Percentiles rank a stretch among this genome's conserved stretches.
These are phyloP conservation scores for Ormosia semicastrata DNA, from an alignment of 306 rosid species.

Conservation along the genomic window DNA sequence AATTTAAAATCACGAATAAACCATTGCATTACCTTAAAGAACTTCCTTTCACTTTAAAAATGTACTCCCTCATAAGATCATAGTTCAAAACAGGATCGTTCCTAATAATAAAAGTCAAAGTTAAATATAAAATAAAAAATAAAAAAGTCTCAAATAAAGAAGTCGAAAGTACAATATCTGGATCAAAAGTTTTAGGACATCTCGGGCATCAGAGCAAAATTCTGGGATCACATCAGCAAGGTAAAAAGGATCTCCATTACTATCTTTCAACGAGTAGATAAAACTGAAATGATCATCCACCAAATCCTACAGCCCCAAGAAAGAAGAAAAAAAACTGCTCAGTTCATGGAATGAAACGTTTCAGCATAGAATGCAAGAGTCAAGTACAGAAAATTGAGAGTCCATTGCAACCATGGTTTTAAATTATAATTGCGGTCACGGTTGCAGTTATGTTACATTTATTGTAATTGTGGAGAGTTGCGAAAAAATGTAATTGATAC, in stretches of 20 bases:
- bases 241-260: not conserved
- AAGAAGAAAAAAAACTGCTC: not conserved
- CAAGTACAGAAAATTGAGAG: not conserved
- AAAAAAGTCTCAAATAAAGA: not conserved
- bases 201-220: constrained; percentile 9
- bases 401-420: not conserved
- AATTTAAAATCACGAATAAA: not conserved
- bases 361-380: not conserved
- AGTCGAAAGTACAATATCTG: not conserved
- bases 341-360: not conserved
- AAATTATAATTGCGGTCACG: no score
- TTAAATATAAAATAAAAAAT: no score
- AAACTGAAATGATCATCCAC: constrained; percentile 23
- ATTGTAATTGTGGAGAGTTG: no score
- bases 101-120: not conserved
- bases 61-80: not conserved
- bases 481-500: no score
- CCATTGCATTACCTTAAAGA: constrained; percentile 7
- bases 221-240: not conserved
- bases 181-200: not conserved
- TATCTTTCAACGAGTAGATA: constrained; percentile 19
- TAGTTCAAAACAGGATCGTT: not conserved
- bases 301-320: constrained; percentile 12
- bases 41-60: constrained; percentile 26
- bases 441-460: no score